Base-by-base conservation (phyloP, 371 early-diverging fungal species). In the Mortierella sp. region DNA sequence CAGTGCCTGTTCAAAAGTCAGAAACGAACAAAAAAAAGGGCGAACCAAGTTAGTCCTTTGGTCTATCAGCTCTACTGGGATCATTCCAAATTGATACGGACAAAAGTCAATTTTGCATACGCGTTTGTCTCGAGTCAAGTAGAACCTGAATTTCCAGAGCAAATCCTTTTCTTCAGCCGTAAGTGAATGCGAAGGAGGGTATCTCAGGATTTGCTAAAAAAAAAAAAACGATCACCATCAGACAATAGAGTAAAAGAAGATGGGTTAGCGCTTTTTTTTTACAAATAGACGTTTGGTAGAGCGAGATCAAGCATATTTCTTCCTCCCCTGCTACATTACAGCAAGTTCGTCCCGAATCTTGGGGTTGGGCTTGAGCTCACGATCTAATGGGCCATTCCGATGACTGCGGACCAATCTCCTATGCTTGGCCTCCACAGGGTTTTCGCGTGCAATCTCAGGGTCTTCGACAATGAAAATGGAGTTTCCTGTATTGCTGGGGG, bases 121-220 rank as follows among this genome's bases (percentile, higher is more conserved):
- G 60, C 93, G 88, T 64, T 95, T 96, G 82, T 97, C 96, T 26
- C 94, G 84, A 9, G 95, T 93, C 51, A 99, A 83, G 72, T 96
- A 97, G 67, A 94, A 97, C 62, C 99, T 86, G 77, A 96, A 99
- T 79, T 97, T 97, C 99, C 99, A 99, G 28, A 98, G 85, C 45
- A 96, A 72, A 72, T 99, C 96, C 73, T 96, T 96, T 72, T 97
- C 97, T 57, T 94, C 93, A 7, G 89, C 86, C 0, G 91, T 92
- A 28, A 99, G 82, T 18, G 81, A 80, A 62, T 93, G 87, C 2
- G 96, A 94, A 5, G 96, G 97, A n/a, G 98, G 95, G 74, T 97
- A 97, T 64, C 91, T 82, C 79, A 97, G 83, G 52, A 98, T 96
- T 75, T 86, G 89, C 93, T 96, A 81, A 62, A n/a, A 23, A 4